Evolutionary conservation across 2,329 filamentous ascomycete species (phyloP).

Genomic region (Rhynchosporium secalis): DNA sequence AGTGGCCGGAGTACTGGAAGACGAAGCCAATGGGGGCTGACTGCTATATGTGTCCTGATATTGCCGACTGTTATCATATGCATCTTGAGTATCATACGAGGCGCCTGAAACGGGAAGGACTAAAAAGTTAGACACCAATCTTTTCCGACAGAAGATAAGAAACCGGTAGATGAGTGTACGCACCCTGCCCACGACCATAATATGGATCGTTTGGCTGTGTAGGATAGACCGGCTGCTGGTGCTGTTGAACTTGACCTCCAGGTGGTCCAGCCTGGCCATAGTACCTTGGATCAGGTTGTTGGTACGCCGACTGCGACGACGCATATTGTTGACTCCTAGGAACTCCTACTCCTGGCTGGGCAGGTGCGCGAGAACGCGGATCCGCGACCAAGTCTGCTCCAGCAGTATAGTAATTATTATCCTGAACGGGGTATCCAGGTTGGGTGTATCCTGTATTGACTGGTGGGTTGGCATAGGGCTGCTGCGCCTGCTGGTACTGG

Average conservation of each 20-base stretch:
- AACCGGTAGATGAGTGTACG: slow-evolving; percentile 45
- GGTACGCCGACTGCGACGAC: slow-evolving; percentile 22
- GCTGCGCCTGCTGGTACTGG: slow-evolving; percentile 14
- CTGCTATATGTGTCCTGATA: slow-evolving; percentile 32
- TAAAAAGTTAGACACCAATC: slow-evolving; percentile 40
- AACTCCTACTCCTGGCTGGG: slow-evolving; percentile 24
- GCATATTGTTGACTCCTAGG: slow-evolving; percentile 30
- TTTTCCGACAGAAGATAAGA: slow-evolving; percentile 26
- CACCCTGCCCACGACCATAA: slow-evolving; percentile 56
- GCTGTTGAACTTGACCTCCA: slow-evolving; percentile 43
- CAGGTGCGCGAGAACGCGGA: slow-evolving; percentile 22
- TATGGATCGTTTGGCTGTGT: slow-evolving; percentile 53
- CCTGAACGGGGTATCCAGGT: slow-evolving; percentile 30
- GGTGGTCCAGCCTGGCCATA: slow-evolving; percentile 31
- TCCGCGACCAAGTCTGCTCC: slow-evolving; percentile 35
- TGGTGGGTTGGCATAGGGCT: slow-evolving; percentile 29
- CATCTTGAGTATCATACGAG: slow-evolving; percentile 30
- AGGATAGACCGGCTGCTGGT: slow-evolving; percentile 22
- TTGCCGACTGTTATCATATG: slow-evolving; percentile 22
- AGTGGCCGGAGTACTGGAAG: slow-evolving; percentile 33
- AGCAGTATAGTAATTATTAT: slow-evolving; percentile 36
- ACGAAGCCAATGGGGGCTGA: slow-evolving; percentile 29
- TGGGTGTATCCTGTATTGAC: slow-evolving; percentile 30
- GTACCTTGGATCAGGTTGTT: slow-evolving; percentile 28
- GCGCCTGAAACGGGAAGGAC: slow-evolving; percentile 32